A percentile compares a stretch with the other conserved stretches of the same genome.
phyloP scores from a whole-genome alignment of 1,284 basidiomycete species.

The Entoloma clypeatum region DNA sequence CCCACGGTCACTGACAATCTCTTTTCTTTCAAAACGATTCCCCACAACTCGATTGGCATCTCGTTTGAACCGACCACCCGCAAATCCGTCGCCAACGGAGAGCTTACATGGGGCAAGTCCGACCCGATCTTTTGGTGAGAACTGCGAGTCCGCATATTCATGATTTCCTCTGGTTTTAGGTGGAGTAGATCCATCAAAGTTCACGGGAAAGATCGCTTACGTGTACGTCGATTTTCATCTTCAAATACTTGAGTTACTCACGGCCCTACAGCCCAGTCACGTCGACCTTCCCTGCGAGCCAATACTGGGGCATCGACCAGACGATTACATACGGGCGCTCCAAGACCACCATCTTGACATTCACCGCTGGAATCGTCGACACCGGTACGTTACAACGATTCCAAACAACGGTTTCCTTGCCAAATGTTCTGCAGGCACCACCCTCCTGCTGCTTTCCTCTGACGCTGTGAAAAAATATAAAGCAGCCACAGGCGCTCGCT shows the following conservation, averaged over 20 bases:
- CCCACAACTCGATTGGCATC: slow-evolving; percentile 39
- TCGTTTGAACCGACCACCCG: slow-evolving; percentile 45
- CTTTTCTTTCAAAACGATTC: slow-evolving; percentile 36
- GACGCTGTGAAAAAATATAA: slow-evolving; percentile 53
- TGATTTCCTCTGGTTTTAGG: slow-evolving; percentile 36
- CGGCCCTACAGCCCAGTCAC: slow-evolving; percentile 39
- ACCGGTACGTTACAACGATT: slow-evolving; percentile 31
- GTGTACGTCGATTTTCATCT: slow-evolving; percentile 30
- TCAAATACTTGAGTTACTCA: neutral
- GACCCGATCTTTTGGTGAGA: neutral
- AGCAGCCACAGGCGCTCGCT: slow-evolving; percentile 47
- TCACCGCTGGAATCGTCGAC: slow-evolving; percentile 60
- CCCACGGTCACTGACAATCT: slow-evolving; percentile 51
- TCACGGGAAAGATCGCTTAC: slow-evolving; percentile 43
- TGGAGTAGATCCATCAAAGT: slow-evolving; percentile 45
- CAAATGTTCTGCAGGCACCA: slow-evolving; percentile 34
- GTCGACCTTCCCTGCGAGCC: slow-evolving; percentile 41
- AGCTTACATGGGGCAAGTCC: slow-evolving; percentile 42
- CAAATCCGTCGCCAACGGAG: slow-evolving; percentile 32
- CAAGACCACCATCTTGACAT: slow-evolving; percentile 41
- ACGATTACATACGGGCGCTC: slow-evolving; percentile 48
- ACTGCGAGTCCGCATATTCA: no score
- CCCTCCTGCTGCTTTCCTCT: slow-evolving; percentile 33
- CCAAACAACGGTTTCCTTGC: neutral
- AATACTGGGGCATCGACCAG: slow-evolving; percentile 64